Evolutionary conservation across 257 asterid species (phyloP), one percentile per base, ranked within the genome.

Genomic region (Prunella vulgaris): DNA sequence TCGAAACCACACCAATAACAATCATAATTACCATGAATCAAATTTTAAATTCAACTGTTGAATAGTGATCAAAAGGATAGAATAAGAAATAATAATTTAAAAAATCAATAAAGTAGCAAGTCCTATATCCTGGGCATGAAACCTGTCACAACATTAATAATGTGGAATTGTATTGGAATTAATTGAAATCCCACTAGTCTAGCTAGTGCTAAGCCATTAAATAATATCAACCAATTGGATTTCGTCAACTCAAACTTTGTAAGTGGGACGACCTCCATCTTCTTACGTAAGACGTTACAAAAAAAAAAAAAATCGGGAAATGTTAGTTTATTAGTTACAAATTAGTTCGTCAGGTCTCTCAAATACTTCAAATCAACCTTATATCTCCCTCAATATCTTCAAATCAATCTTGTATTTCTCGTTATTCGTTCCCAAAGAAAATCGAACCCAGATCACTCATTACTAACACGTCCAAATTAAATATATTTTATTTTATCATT

Each of bases 201-300:
- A 21, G 25, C n/a, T n/a, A 37, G 65, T 71, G 69, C 54, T 71
- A 37, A 22, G 42, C 57, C 35, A 60, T 60, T 46, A 59, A 15
- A 12, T 49, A 6, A 21, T 33, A 52, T 15, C 13, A 74, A 60
- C 49, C 70, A 68, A 60, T 68, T 33, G 18, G 10, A 4, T 4
- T 60, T 38, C n/a, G 56, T 22, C 10, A 24, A 20, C 18, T 30
- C 64, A 25, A n/a, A 63, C 5, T 13, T 52, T 28, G 5, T 38
- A 7, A 54, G 60, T 56, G 60, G 57, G 37, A 33, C 22, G 60
- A 57, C 46, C 33, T 32, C 69, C 57, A 20, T 7, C 2, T 58
- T 30, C 5, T 58, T n/a, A n/a, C n/a, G n/a, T n/a, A n/a, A n/a
- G n/a, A n/a, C n/a, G n/a, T n/a, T n/a, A n/a, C n/a, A n/a, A n/a